Evolutionary conservation across 176 grass and related monocot species (phyloP).

Genomic region (Zizania latifolia): DNA sequence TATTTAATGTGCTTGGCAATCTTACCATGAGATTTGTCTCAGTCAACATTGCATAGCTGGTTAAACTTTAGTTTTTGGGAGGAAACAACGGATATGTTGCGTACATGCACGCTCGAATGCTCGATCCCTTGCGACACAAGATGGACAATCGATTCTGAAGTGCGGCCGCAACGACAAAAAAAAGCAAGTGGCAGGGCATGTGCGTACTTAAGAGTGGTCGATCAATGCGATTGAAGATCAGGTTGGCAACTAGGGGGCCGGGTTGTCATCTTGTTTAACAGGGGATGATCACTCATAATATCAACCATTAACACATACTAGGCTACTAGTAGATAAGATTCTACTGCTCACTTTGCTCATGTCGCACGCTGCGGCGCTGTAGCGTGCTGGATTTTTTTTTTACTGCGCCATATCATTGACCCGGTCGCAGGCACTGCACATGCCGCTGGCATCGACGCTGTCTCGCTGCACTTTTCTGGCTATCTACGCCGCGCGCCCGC

Average conservation of each 20-base stretch:
- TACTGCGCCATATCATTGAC: neutral
- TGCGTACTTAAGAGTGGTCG: constrained; percentile 1
- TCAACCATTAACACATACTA: neutral
- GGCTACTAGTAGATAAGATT: neutral
- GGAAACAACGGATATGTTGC: neutral
- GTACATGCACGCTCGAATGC: too few species aligned
- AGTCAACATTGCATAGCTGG: neutral
- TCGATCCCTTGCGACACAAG: constrained; percentile 4
- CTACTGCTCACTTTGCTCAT: neutral
- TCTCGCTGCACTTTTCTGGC: neutral
- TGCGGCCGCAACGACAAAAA: neutral
- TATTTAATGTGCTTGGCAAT: too few species aligned
- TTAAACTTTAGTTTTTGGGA: neutral
- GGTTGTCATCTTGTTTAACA: constrained; percentile 1
- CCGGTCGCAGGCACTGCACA: neutral
- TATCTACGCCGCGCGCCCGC: too few species aligned
- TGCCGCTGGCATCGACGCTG: neutral
- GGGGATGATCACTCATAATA: neutral
- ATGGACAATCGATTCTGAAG: neutral
- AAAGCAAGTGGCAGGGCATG: neutral
- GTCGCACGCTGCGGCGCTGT: neutral
- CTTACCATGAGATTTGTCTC: neutral
- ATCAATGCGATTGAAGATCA: too few species aligned
- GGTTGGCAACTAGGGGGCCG: neutral
- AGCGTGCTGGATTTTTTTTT: too few species aligned